A percentile compares a stretch with the other conserved stretches of the same genome.
These are phyloP conservation scores for Fusarium avenaceum DNA, from an alignment of 2,329 filamentous ascomycete species.

Conservation along the genomic window DNA sequence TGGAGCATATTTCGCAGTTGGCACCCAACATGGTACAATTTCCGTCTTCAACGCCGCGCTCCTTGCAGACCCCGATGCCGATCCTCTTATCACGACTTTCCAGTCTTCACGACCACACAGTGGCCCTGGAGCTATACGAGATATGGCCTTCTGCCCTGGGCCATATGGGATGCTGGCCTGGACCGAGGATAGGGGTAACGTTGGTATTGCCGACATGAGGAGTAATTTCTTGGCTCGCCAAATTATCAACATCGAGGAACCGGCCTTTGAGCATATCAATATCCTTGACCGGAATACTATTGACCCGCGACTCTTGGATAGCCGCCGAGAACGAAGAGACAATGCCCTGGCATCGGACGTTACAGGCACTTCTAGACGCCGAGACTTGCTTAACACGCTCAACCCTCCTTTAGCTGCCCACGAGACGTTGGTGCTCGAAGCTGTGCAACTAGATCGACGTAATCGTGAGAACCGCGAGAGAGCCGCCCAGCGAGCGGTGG, in stretches of 20 bases:
- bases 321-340: slow-evolving; percentile 58
- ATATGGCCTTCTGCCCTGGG: slow-evolving; percentile 91
- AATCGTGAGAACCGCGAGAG: slow-evolving; percentile 58
- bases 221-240: slow-evolving; percentile 76
- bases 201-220: slow-evolving; percentile 81
- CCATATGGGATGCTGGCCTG: slow-evolving; percentile 93
- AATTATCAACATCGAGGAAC: slow-evolving; percentile 73
- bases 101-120: slow-evolving; percentile 79
- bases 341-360: slow-evolving; percentile 20
- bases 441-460: slow-evolving; percentile 66
- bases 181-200: slow-evolving; percentile 86
- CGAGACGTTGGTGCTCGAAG: slow-evolving; percentile 69
- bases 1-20: slow-evolving; percentile 79
- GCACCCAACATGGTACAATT: slow-evolving; percentile 84
- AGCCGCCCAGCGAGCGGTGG: slow-evolving; percentile 41
- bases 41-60: slow-evolving; percentile 76
- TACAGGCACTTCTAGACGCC: slow-evolving; percentile 40
- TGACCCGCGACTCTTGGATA: slow-evolving; percentile 66
- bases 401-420: slow-evolving; percentile 67
- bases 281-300: slow-evolving; percentile 69
- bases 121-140: slow-evolving; percentile 84
- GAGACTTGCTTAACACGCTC: slow-evolving; percentile 58
- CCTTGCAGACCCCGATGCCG: slow-evolving; percentile 60
- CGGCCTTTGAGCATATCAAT: slow-evolving; percentile 68
- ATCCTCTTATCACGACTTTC: slow-evolving; percentile 81